Conservation (phyloP, 1,284 basidiomycete species). For the Sporisorium exsertum region DNA sequence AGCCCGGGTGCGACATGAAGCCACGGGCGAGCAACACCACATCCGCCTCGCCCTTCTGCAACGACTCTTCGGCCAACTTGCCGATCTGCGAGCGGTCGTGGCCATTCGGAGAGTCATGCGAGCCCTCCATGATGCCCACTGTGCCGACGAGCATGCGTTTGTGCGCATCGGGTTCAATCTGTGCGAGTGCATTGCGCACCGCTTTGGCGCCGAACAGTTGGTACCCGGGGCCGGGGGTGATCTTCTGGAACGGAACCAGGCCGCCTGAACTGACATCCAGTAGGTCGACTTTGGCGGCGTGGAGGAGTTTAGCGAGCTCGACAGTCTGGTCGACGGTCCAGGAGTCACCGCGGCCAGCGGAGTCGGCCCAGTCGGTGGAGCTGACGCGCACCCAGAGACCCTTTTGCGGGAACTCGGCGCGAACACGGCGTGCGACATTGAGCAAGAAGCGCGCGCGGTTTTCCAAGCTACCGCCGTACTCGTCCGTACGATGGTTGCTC, state of each 20-base stretch:
- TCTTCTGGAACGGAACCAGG: conserved; percentile 54
- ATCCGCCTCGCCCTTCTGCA: conserved; percentile 51
- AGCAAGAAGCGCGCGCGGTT: conserved; percentile 56
- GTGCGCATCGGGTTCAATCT: conserved; percentile 9
- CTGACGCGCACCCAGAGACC: conserved; percentile 65
- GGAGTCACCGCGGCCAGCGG: conserved; percentile 37
- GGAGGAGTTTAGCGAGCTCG: conserved; percentile 53
- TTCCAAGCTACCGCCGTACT: conserved; percentile 66
- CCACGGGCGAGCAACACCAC: conserved; percentile 59
- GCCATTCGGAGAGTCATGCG: conserved; percentile 26
- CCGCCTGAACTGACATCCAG: conserved; percentile 63
- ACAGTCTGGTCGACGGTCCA: conserved; percentile 62
- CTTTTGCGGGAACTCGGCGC: conserved; percentile 58
- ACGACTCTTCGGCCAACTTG: conserved; percentile 55
- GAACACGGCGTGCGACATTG: conserved; percentile 53
- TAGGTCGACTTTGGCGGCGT: conserved; percentile 60
- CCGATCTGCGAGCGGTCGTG: conserved; percentile 46
- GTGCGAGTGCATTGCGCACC: conserved; percentile 39
- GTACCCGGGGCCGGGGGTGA: conserved; percentile 57
- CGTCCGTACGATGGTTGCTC: conserved; percentile 65
- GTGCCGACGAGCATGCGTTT: conserved; percentile 57
- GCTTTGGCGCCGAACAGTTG: conserved; percentile 58
- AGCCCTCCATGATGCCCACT: conserved; percentile 64
- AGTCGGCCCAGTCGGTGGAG: conserved; percentile 63
- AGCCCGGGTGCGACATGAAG: conserved; percentile 58